phyloP scores from a whole-genome alignment of 2,329 filamentous ascomycete species.

The Xylariaceae sp. region DNA sequence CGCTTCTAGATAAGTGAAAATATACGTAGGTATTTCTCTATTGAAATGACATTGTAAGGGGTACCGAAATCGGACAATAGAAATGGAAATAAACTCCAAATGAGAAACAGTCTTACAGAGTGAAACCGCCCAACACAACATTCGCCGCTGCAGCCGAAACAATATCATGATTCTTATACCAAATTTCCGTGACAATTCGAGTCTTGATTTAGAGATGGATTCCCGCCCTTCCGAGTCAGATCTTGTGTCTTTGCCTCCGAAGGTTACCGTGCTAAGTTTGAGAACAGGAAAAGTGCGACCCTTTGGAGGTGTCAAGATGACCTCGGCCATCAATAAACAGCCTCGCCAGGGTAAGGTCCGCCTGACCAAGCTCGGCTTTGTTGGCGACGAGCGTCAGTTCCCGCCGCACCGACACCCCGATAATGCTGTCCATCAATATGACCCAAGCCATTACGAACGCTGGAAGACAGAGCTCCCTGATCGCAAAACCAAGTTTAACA shows the following conservation, averaged over 20 bases:
- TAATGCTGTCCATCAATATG: slow-evolving; percentile 68
- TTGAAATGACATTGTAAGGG: too few relatives aligned
- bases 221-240: slow-evolving; percentile 28
- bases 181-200: not conserved
- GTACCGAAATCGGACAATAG: too few relatives aligned
- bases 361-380: slow-evolving; percentile 58
- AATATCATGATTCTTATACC: too few relatives aligned
- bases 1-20: too few relatives aligned
- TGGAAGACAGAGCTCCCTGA: slow-evolving; percentile 61
- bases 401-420: slow-evolving; percentile 65
- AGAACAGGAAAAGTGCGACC: slow-evolving; percentile 63
- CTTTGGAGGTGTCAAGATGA: slow-evolving; percentile 56
- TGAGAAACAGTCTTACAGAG: too few relatives aligned
- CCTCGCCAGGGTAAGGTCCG: slow-evolving; percentile 51
- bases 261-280: slow-evolving; percentile 61
- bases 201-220: slow-evolving; percentile 27
- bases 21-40: too few relatives aligned
- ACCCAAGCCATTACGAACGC: slow-evolving; percentile 60
- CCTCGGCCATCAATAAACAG: slow-evolving; percentile 64
- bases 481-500: slow-evolving; percentile 56
- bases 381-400: slow-evolving; percentile 65
- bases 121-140: too few relatives aligned
- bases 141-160: too few relatives aligned
- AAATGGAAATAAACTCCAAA: too few relatives aligned
- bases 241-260: slow-evolving; percentile 39